phyloP scores from a whole-genome alignment of 768 basidiomycete genomes.

The Lactifluus pinguis region DNA sequence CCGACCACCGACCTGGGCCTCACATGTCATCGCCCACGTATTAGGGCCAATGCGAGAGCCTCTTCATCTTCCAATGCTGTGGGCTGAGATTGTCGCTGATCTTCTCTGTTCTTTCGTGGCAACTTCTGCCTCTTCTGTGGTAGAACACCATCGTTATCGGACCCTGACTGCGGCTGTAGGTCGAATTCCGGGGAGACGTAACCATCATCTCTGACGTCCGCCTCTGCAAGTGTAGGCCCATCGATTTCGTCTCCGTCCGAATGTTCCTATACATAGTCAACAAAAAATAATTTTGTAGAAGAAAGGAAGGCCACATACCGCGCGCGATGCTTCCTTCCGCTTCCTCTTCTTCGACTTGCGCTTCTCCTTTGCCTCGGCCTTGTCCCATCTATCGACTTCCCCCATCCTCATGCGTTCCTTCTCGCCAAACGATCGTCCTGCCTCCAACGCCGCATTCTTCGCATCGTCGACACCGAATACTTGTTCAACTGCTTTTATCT shows the following conservation, averaged over 20 bases:
- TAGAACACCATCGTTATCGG: constrained; percentile 27
- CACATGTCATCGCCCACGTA: constrained; percentile 30
- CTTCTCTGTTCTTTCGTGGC: constrained; percentile 10
- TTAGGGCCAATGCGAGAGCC: constrained; percentile 53
- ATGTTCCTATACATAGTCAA: constrained; percentile 6
- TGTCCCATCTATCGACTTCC: constrained; percentile 63
- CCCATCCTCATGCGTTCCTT: constrained; percentile 66
- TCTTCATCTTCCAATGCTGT: constrained; percentile 43
- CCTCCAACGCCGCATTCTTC: constrained; percentile 53
- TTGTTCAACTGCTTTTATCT: constrained; percentile 68
- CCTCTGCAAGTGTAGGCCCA: constrained; percentile 29
- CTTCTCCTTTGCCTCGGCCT: constrained; percentile 78
- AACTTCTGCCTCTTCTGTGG: constrained; percentile 28
- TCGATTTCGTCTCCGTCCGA: constrained; percentile 22
- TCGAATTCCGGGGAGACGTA: constrained; percentile 69
- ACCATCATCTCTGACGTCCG: constrained; percentile 43
- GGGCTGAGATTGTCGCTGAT: constrained; percentile 23
- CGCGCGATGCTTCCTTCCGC: constrained; percentile 64
- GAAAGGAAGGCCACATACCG: constrained; percentile 18
- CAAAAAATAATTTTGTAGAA: neutral
- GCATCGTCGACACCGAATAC: constrained; percentile 47
- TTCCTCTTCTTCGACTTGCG: constrained; percentile 88
- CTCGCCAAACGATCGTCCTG: constrained; percentile 61
- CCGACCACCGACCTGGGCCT: neutral
- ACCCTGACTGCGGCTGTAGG: constrained; percentile 33